Evolutionary conservation across 1,284 basidiomycete species (phyloP).

Genomic region (Leccinum subspadiceum): DNA sequence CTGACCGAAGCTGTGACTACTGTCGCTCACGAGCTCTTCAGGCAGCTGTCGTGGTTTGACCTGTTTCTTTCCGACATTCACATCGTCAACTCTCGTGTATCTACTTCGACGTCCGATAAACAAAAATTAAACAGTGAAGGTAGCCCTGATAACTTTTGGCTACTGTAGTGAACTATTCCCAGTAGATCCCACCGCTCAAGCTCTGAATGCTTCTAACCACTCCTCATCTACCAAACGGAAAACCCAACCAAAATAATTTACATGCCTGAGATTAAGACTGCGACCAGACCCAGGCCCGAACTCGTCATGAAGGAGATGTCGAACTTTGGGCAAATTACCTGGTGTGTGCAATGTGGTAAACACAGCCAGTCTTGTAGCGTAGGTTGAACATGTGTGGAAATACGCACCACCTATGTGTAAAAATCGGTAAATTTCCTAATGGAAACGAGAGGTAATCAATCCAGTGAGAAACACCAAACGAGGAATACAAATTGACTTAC

Average conservation of each 20-base stretch:
- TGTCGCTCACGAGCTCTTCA: constrained; percentile 33
- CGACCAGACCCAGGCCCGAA: neutral
- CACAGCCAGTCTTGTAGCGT: neutral
- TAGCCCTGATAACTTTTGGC: too few species aligned
- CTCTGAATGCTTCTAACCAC: too few species aligned
- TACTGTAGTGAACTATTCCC: too few species aligned
- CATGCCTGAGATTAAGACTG: neutral
- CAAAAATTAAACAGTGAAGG: too few species aligned
- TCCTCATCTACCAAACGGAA: too few species aligned
- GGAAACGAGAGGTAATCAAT: neutral
- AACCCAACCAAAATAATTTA: too few species aligned
- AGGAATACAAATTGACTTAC: too few species aligned
- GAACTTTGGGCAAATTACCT: neutral
- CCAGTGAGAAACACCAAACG: too few species aligned
- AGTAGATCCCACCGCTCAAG: too few species aligned
- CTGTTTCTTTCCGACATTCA: constrained; percentile 47
- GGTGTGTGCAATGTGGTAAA: neutral
- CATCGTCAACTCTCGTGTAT: constrained; percentile 28
- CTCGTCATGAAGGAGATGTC: neutral
- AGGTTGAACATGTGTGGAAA: neutral
- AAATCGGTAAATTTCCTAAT: neutral
- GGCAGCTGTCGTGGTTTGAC: constrained; percentile 43
- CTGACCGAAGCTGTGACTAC: constrained; percentile 22
- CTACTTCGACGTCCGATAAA: too few species aligned
- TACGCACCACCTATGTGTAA: neutral